phyloP scores from a whole-genome alignment of 2,329 filamentous ascomycete genomes.

The Stachybotrys chartarum region DNA sequence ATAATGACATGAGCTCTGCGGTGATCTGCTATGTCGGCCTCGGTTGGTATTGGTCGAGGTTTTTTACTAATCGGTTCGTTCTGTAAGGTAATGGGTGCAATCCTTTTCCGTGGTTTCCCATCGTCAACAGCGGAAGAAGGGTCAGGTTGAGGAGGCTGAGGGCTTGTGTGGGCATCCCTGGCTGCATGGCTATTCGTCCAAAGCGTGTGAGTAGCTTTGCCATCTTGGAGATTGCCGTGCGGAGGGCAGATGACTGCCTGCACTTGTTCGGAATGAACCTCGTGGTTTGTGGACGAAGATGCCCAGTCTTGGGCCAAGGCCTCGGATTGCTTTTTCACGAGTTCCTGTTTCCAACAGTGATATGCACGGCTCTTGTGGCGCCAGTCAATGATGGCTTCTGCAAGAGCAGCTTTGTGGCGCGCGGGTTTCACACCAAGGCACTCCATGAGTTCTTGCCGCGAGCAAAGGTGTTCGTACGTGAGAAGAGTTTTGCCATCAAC shows the following conservation, averaged over 20 bases:
- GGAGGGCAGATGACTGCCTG: no score
- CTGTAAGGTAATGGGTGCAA: constrained; percentile 15
- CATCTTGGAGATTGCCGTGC: no score
- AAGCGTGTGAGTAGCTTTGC: no score
- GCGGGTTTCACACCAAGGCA: constrained; percentile 51
- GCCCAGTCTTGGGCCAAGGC: neutral
- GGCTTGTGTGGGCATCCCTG: neutral
- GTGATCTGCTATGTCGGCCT: constrained; percentile 4
- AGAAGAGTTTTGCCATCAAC: constrained; percentile 61
- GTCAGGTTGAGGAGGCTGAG: neutral
- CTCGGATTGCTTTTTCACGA: constrained; percentile 10
- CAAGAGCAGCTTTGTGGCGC: constrained; percentile 51
- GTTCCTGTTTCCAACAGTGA: constrained; percentile 18
- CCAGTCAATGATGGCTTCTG: constrained; percentile 50
- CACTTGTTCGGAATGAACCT: no score
- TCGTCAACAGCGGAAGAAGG: constrained; percentile 1
- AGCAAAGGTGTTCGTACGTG: constrained; percentile 42
- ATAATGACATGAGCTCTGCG: no score
- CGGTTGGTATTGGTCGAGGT: constrained; percentile 14
- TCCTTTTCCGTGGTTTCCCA: constrained; percentile 18
- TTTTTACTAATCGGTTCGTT: constrained; percentile 10
- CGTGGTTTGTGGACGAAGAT: no score
- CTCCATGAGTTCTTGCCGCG: constrained; percentile 40
- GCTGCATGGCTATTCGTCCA: no score
- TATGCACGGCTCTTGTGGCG: constrained; percentile 45